These are phyloP conservation scores for Leishmania guyanensis DNA, from an alignment of 208 protist genomes.

Conservation along the genomic window DNA sequence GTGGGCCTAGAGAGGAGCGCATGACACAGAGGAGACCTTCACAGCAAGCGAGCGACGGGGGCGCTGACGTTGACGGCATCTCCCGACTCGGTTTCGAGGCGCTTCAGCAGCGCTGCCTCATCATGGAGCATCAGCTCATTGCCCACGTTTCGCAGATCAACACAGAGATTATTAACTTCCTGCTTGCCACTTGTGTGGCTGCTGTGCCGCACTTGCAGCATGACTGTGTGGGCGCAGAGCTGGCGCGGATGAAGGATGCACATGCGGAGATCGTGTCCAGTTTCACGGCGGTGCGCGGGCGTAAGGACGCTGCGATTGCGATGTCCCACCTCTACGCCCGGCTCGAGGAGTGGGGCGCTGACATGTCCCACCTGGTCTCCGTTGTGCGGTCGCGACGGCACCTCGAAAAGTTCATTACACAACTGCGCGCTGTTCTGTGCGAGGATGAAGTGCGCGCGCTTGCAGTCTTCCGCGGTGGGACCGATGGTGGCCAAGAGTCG, in stretches of 20 bases:
- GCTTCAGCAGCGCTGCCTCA: conserved; percentile 17
- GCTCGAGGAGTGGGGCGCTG: conserved; percentile 21
- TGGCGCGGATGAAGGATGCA: conserved; percentile 12
- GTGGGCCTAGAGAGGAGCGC: neutral
- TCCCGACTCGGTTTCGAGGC: neutral
- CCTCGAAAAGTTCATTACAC: conserved; percentile 53
- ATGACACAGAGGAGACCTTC: neutral
- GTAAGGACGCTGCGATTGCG: conserved; percentile 26
- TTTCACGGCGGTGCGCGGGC: conserved; percentile 20
- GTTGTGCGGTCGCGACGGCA: conserved; percentile 24
- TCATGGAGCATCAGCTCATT: conserved; percentile 60
- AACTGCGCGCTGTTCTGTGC: conserved; percentile 66
- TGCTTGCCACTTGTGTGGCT: conserved; percentile 48
- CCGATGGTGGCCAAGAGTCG: too few relatives aligned
- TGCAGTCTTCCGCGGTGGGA: conserved; percentile 16
- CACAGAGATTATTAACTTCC: conserved; percentile 86
- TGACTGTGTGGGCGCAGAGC: conserved; percentile 26
- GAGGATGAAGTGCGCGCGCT: conserved; percentile 75
- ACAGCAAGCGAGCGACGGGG: neutral
- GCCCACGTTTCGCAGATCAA: conserved; percentile 66
- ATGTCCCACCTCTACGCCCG: conserved; percentile 21
- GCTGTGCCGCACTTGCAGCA: conserved; percentile 32
- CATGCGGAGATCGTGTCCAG: conserved; percentile 23
- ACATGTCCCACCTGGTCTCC: conserved; percentile 33
- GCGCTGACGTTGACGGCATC: too few relatives aligned